Evolutionary conservation across 306 rosid genomes (phyloP), one percentile per base, ranked within the genome.

Genomic region (Rosa persica): DNA sequence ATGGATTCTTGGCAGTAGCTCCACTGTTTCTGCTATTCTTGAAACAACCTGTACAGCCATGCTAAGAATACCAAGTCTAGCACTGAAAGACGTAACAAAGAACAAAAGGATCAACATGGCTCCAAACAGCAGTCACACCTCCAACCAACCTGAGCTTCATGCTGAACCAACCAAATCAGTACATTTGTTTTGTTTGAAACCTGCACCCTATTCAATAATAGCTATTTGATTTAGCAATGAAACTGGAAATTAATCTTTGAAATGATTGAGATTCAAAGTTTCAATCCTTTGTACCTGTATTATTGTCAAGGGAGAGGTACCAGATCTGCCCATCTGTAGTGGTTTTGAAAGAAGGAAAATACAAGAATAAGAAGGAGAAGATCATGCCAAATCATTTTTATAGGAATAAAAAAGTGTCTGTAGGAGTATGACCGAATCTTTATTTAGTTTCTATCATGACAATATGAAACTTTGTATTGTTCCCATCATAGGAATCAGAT

Each of bases 121-220:
- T 72, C 64, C 62, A 52, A 44, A 98, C 98, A 25, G 98, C 98
- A 78, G 98, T 92, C 86, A 91, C 98, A 54, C 98, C 98, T 61
- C 89, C 98, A 4, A 95, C 98, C 73, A 95, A 80, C 85, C 93
- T 95, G 76, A 95, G 86, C 87, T 85, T 95, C 98, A 95, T 95
- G 81, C 98, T 93, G 84, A 95, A 95, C 98, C 98, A 95, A n/a
- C 98, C 98, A 81, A 92, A 95, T 87, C 98, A 88, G 73, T 89
- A 95, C 23, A 83, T 79, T 43, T 95, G 97, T 75, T 91, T 92
- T 46, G 98, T 95, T 80, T 92, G 93, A 81, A 95, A 95, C 10
- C 98, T 98, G 79, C 98, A 95, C 38, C 98, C 98, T 95, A 75
- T 67, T 72, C 68, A 81, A 72, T 57, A 70, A 38, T 12, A 83